Base-by-base conservation (phyloP, 202 grass and related monocot genomes). In the Digitaria exilis region DNA sequence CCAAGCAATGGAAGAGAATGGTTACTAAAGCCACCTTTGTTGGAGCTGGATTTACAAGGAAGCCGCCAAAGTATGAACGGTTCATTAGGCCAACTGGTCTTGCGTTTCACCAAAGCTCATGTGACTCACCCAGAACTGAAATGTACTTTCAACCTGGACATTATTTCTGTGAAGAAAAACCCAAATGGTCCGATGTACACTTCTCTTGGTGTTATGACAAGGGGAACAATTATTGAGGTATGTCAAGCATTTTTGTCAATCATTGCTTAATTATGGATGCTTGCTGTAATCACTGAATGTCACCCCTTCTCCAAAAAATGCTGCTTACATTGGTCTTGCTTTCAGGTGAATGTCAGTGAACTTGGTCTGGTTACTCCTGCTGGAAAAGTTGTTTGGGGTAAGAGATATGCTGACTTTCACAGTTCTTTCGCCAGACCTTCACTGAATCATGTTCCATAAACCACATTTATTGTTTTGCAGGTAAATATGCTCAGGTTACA, bases 311-410 rank as follows among this genome's bases (percentile, higher is more conserved):
- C 0, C 0, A 52, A 71, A 32, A 73, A 18, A 0, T 73, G 70
- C n/a, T n/a, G n/a, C 46, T 73, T 52, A 34, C 70, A 50, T 21
- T n/a, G 28, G 46, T 32, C 28, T 46, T 26, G 3, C 5, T 74
- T 80, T 44, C 81, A 94, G 92, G 92, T 97, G 29, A 94, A 94
- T 72, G 94, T 97, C 6, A 94, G 94, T 9, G 94, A 97, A 78
- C 94, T 97, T 21, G 92, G 94, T 71, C 89, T 97, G 5, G 94
- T 97, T 22, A 97, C 94, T 42, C 94, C 94, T 7, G 94, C 92
- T 63, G 94, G 94, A 90, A 97, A 97, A 91, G 90, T 97, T 84
- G 92, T 97, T 59, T 97, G 94, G 94, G 94, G 94, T 94, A 82
- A 91, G 85, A 58, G 46, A 82, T 50, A 4, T 65, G 4, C 65